These are phyloP conservation scores for Scheffersomyces spartinae DNA, from an alignment of 805 yeast species.

Conservation along the genomic window DNA sequence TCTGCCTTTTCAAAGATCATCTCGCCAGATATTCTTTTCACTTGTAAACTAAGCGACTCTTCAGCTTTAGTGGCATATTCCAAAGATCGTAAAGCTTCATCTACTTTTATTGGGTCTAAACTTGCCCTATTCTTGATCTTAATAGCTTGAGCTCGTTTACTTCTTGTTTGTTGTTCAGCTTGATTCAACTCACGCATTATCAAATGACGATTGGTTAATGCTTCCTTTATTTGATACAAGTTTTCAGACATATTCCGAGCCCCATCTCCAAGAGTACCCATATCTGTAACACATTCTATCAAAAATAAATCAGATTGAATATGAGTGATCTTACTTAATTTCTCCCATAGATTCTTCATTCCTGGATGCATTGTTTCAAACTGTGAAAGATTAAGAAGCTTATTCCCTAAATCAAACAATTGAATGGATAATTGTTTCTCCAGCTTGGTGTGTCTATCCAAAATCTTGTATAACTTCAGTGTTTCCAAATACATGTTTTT, in stretches of 20 bases:
- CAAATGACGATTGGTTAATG: conserved; percentile 83
- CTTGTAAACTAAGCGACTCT: conserved; percentile 63
- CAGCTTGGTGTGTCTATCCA: conserved; percentile 46
- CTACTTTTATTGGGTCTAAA: conserved; percentile 79
- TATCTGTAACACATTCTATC: conserved; percentile 56
- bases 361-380: conserved; percentile 47
- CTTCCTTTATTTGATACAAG: conserved; percentile 81
- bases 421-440: conserved; percentile 41
- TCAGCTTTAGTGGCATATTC: conserved; percentile 73
- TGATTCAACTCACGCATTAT: conserved; percentile 79
- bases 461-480: conserved; percentile 38
- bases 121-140: conserved; percentile 61
- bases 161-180: conserved; percentile 65
- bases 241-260: conserved; percentile 55
- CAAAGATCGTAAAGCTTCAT: conserved; percentile 72
- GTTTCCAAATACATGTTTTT: conserved; percentile 58
- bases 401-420: conserved; percentile 35
- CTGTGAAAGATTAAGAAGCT: conserved; percentile 26
- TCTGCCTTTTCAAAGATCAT: conserved; percentile 65
- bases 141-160: conserved; percentile 60
- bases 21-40: conserved; percentile 74
- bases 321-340: conserved; percentile 56
- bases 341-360: conserved; percentile 70
- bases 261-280: conserved; percentile 71
- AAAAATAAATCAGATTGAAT: conserved; percentile 69